Evolutionary conservation across 2,329 filamentous ascomycete genomes (phyloP).

Genomic region (Penicillium griseofulvum): DNA sequence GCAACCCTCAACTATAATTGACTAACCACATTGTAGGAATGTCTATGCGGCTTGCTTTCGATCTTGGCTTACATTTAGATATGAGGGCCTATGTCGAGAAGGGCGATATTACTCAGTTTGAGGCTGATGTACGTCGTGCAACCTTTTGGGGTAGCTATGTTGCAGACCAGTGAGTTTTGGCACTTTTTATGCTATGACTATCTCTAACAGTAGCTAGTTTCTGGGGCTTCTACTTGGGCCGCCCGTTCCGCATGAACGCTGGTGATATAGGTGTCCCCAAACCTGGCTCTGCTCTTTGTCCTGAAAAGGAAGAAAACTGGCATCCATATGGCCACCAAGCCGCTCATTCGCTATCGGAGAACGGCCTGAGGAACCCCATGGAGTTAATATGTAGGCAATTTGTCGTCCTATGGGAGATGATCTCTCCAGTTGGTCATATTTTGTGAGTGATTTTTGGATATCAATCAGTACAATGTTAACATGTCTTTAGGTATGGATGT

Average conservation of each 20-base stretch:
- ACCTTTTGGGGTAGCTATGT: slow-evolving; percentile 47
- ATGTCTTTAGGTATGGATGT: slow-evolving; percentile 33
- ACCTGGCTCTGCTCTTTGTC: slow-evolving; percentile 29
- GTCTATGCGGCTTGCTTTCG: slow-evolving; percentile 48
- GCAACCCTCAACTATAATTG: not conserved
- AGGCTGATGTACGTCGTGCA: slow-evolving; percentile 41
- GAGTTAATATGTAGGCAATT: slow-evolving; percentile 40
- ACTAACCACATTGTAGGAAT: slow-evolving; percentile 31
- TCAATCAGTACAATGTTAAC: slow-evolving; percentile 11
- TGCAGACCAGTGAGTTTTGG: slow-evolving; percentile 37
- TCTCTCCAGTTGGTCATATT: slow-evolving; percentile 44
- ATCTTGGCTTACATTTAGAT: slow-evolving; percentile 45
- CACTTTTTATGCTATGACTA: fast-evolving
- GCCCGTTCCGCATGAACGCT: slow-evolving; percentile 43
- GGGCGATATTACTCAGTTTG: slow-evolving; percentile 39
- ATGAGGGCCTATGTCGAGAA: slow-evolving; percentile 41
- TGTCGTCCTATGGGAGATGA: slow-evolving; percentile 44
- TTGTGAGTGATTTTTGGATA: slow-evolving; percentile 26
- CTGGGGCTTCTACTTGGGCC: slow-evolving; percentile 45
- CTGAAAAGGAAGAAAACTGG: slow-evolving; percentile 32
- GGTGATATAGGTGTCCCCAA: slow-evolving; percentile 43
- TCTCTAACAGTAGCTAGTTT: slow-evolving; percentile 27
- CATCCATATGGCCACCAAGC: slow-evolving; percentile 30
- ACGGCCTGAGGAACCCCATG: slow-evolving; percentile 30
- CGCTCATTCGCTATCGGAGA: slow-evolving; percentile 13